Conservation (phyloP, 768 basidiomycete species). For the Pleurotus ostreatus region DNA sequence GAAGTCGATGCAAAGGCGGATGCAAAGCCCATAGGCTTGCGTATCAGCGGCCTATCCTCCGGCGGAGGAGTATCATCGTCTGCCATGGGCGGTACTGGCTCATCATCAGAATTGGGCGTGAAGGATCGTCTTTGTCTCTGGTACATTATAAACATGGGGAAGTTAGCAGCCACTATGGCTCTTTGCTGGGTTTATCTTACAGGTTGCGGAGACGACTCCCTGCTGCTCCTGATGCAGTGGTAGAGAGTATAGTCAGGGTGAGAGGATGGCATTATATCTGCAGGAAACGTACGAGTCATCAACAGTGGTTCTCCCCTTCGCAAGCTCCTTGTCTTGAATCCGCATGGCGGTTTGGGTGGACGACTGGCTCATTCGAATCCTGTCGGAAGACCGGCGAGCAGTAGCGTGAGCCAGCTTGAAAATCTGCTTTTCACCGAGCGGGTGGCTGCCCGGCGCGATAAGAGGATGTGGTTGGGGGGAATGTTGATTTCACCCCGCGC, state of each 20-base stretch:
- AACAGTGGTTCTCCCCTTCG: not conserved
- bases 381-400: too few species aligned
- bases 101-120: conserved; percentile 47
- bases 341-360: not conserved
- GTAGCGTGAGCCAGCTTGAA: too few species aligned
- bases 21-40: conserved; percentile 55
- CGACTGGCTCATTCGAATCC: too few species aligned
- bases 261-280: not conserved
- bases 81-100: conserved; percentile 32
- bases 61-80: conserved; percentile 48
- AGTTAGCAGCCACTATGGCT: not conserved
- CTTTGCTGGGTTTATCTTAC: conserved; percentile 25
- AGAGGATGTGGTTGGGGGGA: too few species aligned
- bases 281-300: conserved; percentile 2
- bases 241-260: not conserved
- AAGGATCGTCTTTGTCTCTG: conserved; percentile 47
- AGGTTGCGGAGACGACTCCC: conserved; percentile 48
- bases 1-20: conserved; percentile 23
- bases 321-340: conserved; percentile 4
- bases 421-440: too few species aligned
- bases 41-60: conserved; percentile 45
- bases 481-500: not conserved
- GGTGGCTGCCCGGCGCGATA: too few species aligned
- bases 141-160: not conserved
- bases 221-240: conserved; percentile 42